These are phyloP conservation scores for Epichloe baconii DNA, from an alignment of 2,329 filamentous ascomycete species.

Conservation along the genomic window DNA sequence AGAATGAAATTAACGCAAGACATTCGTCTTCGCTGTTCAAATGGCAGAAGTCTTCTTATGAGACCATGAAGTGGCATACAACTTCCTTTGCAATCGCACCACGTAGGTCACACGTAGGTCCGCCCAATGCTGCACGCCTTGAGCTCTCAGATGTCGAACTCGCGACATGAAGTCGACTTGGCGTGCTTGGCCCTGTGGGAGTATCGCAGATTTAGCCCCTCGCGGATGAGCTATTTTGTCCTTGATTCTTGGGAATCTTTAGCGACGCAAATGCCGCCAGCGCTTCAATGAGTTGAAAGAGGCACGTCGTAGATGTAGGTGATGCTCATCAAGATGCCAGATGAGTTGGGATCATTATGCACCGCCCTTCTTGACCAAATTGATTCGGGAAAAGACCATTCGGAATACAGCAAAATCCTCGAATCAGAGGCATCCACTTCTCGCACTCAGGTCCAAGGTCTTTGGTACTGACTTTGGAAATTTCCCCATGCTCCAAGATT, in stretches of 20 bases:
- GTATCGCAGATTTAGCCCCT: too few species aligned
- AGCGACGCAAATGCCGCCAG: too few species aligned
- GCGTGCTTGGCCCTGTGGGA: neutral
- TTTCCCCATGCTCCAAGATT: neutral
- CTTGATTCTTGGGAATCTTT: too few species aligned
- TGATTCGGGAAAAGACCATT: neutral
- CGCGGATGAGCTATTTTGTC: too few species aligned
- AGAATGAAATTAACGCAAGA: neutral
- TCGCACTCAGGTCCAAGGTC: too few species aligned
- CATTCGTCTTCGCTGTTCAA: neutral
- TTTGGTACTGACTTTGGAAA: neutral
- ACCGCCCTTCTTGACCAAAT: neutral
- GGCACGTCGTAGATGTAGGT: too few species aligned
- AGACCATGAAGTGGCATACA: neutral
- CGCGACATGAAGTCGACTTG: neutral
- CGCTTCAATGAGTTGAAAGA: too few species aligned
- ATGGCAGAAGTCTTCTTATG: neutral
- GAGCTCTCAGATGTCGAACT: neutral
- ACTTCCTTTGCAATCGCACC: neutral
- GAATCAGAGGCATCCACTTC: too few species aligned
- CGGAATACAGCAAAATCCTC: neutral
- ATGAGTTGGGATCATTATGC: neutral
- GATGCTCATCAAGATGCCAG: neutral
- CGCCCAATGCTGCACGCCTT: neutral
- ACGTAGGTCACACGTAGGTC: neutral